Percentiles rank a stretch among this genome's conserved stretches.
These are phyloP conservation scores for Coemansia sp. DNA, from an alignment of 192 early-diverging fungal species.

Conservation along the genomic window DNA sequence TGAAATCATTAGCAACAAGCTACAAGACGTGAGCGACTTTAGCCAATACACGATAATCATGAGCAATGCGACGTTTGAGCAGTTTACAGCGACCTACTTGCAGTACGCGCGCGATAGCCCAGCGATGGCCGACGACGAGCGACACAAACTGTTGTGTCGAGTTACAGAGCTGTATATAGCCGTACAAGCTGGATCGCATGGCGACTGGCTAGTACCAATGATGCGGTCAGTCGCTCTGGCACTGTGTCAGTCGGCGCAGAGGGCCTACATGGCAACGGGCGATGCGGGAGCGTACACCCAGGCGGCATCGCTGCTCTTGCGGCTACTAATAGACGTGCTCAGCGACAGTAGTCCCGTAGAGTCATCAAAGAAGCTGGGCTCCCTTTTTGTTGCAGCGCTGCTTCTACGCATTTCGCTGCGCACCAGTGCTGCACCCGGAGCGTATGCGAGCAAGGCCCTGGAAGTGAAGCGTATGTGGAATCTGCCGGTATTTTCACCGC, in stretches of 20 bases:
- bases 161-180: slow-evolving; percentile 35
- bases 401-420: slow-evolving; percentile 45
- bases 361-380: slow-evolving; percentile 32
- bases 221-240: slow-evolving; percentile 36
- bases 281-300: slow-evolving; percentile 36
- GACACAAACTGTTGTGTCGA: slow-evolving; percentile 24
- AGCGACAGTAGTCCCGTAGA: slow-evolving; percentile 30
- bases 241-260: slow-evolving; percentile 37
- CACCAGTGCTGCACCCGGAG: slow-evolving; percentile 41
- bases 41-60: slow-evolving; percentile 33
- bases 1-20: slow-evolving; percentile 17
- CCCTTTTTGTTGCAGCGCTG: slow-evolving; percentile 40
- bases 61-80: slow-evolving; percentile 24
- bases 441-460: slow-evolving; percentile 49
- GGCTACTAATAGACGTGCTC: slow-evolving; percentile 38
- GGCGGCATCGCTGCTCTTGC: slow-evolving; percentile 38
- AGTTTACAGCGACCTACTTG: slow-evolving; percentile 40
- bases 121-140: slow-evolving; percentile 6
- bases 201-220: slow-evolving; percentile 39
- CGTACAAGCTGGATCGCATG: slow-evolving; percentile 17
- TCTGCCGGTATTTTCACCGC: slow-evolving; percentile 19
- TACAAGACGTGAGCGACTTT: slow-evolving; percentile 33
- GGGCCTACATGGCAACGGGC: slow-evolving; percentile 2
- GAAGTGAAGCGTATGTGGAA: slow-evolving; percentile 28
- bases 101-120: slow-evolving; percentile 37